Conservation (phyloP, 1,284 basidiomycete genomes). For the Cutaneotrichosporon sp. region DNA sequence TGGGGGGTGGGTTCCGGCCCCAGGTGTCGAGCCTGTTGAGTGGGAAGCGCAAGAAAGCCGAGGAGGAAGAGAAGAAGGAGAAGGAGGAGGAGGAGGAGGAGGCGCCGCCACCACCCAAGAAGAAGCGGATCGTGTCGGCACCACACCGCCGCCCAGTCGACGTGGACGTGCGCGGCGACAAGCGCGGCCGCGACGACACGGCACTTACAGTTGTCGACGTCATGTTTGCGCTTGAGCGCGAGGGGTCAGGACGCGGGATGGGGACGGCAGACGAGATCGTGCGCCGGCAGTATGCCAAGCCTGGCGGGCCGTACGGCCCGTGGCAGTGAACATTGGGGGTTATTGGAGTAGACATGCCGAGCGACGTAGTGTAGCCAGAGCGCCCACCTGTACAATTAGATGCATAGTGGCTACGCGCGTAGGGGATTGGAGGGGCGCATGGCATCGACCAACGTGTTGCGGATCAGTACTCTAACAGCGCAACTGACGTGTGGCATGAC, state of each 20-base stretch:
- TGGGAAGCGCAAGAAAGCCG: constrained; percentile 31
- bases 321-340: constrained; percentile 10
- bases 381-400: constrained; percentile 3
- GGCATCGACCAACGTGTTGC: neutral
- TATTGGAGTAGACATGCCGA: neutral
- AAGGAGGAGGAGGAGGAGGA: constrained; percentile 8
- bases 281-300: constrained; percentile 27
- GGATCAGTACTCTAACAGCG: neutral
- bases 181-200: constrained; percentile 36
- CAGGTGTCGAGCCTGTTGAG: constrained; percentile 18
- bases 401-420: constrained; percentile 3
- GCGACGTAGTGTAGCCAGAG: neutral
- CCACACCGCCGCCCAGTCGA: constrained; percentile 23
- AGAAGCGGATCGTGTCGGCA: constrained; percentile 18
- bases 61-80: constrained; percentile 10
- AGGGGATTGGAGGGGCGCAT: neutral
- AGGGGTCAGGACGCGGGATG: constrained; percentile 34
- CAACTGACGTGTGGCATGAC: neutral
- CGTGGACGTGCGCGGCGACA: constrained; percentile 21
- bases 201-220: constrained; percentile 44
- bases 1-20: constrained; percentile 25
- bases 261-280: constrained; percentile 38
- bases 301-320: constrained; percentile 37
- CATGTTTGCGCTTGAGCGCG: constrained; percentile 46
- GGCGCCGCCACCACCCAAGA: constrained; percentile 24